Conservation (phyloP, 306 rosid genomes). For the Biancaea sappan region DNA sequence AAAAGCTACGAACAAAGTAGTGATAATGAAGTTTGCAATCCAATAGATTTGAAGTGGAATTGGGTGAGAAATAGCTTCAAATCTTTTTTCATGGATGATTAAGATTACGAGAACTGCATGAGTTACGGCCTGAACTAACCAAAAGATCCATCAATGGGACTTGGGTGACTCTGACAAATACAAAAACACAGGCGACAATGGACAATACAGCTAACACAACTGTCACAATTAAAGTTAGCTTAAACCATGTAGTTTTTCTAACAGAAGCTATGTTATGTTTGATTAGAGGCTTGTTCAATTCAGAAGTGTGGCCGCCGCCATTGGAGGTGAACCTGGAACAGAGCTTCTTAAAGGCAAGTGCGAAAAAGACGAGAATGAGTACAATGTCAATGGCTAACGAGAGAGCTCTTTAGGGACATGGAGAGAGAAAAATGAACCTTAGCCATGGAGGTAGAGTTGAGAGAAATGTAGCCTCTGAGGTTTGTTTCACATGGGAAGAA, state of each 20-base stretch:
- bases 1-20: slow-evolving; percentile 60
- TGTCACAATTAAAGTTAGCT: slow-evolving; percentile 54
- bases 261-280: slow-evolving; percentile 22
- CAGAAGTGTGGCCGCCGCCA: slow-evolving; percentile 23
- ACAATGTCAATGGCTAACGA: slow-evolving; percentile 52
- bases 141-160: slow-evolving; percentile 63
- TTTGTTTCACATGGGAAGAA: slow-evolving; percentile 41
- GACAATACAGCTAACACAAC: slow-evolving; percentile 49
- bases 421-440: slow-evolving; percentile 71
- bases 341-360: slow-evolving; percentile 58
- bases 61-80: slow-evolving; percentile 66
- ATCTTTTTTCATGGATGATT: slow-evolving; percentile 64
- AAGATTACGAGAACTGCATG: slow-evolving; percentile 55
- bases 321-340: slow-evolving; percentile 50
- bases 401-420: slow-evolving; percentile 87
- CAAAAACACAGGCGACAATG: slow-evolving; percentile 48
- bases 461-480: slow-evolving; percentile 40
- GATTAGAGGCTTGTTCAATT: slow-evolving; percentile 61
- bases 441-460: slow-evolving; percentile 59
- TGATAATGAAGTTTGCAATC: slow-evolving; percentile 50
- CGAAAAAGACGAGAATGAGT: slow-evolving; percentile 53
- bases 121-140: slow-evolving; percentile 73
- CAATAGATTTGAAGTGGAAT: slow-evolving; percentile 71
- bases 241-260: slow-evolving; percentile 60
- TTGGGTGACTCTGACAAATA: slow-evolving; percentile 39